These are phyloP conservation scores for Basidiobolus meristosporus DNA, from an alignment of 371 early-diverging fungal species.

Conservation along the genomic window DNA sequence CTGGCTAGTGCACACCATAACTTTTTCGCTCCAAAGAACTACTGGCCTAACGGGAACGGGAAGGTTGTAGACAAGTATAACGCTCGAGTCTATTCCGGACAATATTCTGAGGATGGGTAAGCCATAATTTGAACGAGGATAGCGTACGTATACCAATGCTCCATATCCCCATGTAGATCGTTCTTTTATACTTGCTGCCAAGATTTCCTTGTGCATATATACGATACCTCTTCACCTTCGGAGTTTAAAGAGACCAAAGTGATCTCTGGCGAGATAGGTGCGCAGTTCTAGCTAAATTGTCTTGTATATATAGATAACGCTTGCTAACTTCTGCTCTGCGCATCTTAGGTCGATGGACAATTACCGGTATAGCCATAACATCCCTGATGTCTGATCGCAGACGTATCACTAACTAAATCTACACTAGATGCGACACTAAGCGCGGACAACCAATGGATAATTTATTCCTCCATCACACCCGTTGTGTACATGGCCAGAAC, in stretches of 20 bases:
- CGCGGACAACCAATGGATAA: constrained; percentile 18
- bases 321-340: not conserved
- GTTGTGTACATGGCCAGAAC: constrained; percentile 21
- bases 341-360: constrained; percentile 6
- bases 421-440: constrained; percentile 4
- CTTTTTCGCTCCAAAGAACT: no score
- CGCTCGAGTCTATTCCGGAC: constrained; percentile 6
- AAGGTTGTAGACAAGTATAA: constrained; percentile 1
- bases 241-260: constrained; percentile 2
- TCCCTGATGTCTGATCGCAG: not conserved
- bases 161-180: not conserved
- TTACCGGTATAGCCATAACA: constrained; percentile 2
- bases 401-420: no score
- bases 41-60: no score
- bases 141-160: not conserved
- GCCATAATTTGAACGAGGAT: not conserved
- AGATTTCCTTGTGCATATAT: constrained; percentile 6
- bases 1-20: no score
- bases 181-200: constrained; percentile 6
- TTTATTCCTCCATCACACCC: constrained; percentile 34
- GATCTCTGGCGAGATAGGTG: constrained; percentile 3
- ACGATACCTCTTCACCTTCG: constrained; percentile 1
- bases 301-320: not conserved
- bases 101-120: constrained; percentile 8
- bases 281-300: not conserved